A percentile compares a stretch with the other conserved stretches of the same genome.
phyloP scores from a whole-genome alignment of 139 green algal species.

The Tetraselmis striata region DNA sequence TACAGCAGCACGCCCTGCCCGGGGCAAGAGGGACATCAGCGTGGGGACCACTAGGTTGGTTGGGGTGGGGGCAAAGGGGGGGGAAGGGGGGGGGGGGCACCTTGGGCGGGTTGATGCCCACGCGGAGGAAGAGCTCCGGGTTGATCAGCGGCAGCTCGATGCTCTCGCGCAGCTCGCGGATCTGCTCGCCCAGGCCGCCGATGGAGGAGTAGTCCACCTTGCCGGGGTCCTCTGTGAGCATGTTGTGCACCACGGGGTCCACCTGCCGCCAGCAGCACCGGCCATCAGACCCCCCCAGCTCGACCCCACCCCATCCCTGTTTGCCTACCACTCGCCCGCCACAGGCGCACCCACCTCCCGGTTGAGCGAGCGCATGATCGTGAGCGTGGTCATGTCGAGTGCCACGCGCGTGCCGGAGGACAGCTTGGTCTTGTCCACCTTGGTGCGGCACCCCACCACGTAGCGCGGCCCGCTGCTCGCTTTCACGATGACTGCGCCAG shows the following conservation, averaged over 20 bases:
- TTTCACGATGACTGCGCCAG: constrained; percentile 93
- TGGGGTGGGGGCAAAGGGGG: too few species aligned
- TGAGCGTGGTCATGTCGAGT: constrained; percentile 99
- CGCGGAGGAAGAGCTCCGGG: constrained; percentile 94
- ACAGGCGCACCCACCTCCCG: too few species aligned
- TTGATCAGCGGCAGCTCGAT: constrained; percentile 99
- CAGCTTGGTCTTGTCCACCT: constrained; percentile 94
- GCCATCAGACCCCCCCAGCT: too few species aligned
- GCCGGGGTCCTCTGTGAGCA: constrained; percentile 93
- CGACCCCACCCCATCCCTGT: too few species aligned
- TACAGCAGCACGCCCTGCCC: constrained; percentile 70
- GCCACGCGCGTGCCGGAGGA: constrained; percentile 85
- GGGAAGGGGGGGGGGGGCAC: constrained; percentile 27
- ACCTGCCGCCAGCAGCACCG: constrained; percentile 52
- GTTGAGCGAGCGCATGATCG: constrained; percentile 95
- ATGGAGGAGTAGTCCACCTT: constrained; percentile 96
- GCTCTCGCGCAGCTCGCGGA: constrained; percentile 87
- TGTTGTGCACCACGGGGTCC: constrained; percentile 98
- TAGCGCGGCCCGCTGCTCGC: constrained; percentile 95
- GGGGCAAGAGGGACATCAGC: too few species aligned
- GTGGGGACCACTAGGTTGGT: too few species aligned
- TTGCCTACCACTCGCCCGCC: too few species aligned
- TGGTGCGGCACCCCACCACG: constrained; percentile 92
- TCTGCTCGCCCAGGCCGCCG: constrained; percentile 92
- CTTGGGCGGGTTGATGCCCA: constrained; percentile 98